Base-by-base conservation (phyloP, 192 early-diverging fungal genomes). In the Podochytrium sp. region DNA sequence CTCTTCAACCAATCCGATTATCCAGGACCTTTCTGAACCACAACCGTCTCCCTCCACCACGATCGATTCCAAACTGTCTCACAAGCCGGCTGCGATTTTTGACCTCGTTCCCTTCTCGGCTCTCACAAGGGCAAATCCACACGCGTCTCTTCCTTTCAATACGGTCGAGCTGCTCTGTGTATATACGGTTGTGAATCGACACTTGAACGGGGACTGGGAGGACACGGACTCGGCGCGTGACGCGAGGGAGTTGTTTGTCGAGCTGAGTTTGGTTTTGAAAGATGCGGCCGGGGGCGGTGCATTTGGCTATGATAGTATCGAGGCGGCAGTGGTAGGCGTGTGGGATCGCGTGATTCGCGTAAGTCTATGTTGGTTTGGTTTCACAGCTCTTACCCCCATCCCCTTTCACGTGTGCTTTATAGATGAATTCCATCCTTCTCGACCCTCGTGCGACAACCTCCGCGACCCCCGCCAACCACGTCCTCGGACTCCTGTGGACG, bases 111-210 rank as follows among this genome's bases (percentile, higher is more conserved):
- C 72, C 37, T 62, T 74, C 50, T 74, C 72, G 2, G 14, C 47
- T 10, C 61, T 74, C 2, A 39, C 60, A 20, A 51, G 14, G 51
- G 50, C n/a, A 6, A 20, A 23, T 12, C 72, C 61, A 61, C 59
- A 65, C 32, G 3, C 59, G 23, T 59, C 59, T 2, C 35, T 74
- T 5, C 59, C 49, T 29, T 64, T 64, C 58, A 65, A 74, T 41
- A 6, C 53, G 20, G 62, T 52, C 25, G 72, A 74, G 37, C 18
- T 74, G 14, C 18, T 74, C 1, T 74, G 42, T 37, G 47, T 56
- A 10, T 74, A 74, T 53, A 16, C 61, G 10, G 33, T 74, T 29
- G 61, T 56, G 30, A 64, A 61, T 59, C 42, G 72, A 16, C 41
- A 23, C 12, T 64, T 74, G 32, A 65, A 74, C 61, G 72, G 72